Percentiles rank a stretch among this genome's conserved stretches.
Conservation (phyloP, 345 rosid genomes). For the Excoecaria agallocha region DNA sequence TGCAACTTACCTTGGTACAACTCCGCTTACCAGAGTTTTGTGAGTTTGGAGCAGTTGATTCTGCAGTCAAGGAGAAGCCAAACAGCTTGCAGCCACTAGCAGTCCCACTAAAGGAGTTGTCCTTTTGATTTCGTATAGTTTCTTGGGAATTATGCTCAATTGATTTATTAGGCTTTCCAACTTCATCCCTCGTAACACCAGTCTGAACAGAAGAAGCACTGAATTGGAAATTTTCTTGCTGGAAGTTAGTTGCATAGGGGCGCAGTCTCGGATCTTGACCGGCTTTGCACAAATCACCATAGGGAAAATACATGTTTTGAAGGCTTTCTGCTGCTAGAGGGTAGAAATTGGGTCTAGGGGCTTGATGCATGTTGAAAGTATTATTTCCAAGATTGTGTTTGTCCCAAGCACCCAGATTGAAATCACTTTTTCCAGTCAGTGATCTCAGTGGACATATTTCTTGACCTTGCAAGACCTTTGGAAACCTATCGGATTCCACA, state of each 20-base stretch:
- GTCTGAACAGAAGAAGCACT: slow-evolving; percentile 33
- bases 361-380: slow-evolving; percentile 45
- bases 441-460: slow-evolving; percentile 76
- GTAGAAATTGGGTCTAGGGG: slow-evolving; percentile 45
- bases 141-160: slow-evolving; percentile 40
- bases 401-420: slow-evolving; percentile 53
- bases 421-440: slow-evolving; percentile 48
- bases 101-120: slow-evolving; percentile 34
- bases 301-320: slow-evolving; percentile 47
- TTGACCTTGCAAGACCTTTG: slow-evolving; percentile 99
- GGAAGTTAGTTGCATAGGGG: slow-evolving; percentile 36
- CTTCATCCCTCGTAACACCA: slow-evolving; percentile 33
- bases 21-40: slow-evolving; percentile 81
- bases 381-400: slow-evolving; percentile 42
- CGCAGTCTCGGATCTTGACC: slow-evolving; percentile 35
- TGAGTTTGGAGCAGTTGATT: slow-evolving; percentile 42
- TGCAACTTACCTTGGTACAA: slow-evolving; percentile 72
- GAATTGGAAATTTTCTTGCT: slow-evolving; percentile 36
- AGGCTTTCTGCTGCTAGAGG: slow-evolving; percentile 53
- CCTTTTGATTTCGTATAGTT: slow-evolving; percentile 38
- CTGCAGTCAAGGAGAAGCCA: slow-evolving; percentile 70
- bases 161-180: slow-evolving; percentile 33
- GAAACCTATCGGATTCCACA: slow-evolving; percentile 59
- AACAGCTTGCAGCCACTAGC: slow-evolving; percentile 71
- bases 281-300: slow-evolving; percentile 29